phyloP scores from a whole-genome alignment of 75 land plant species.

The Pinus tabuliformis region DNA sequence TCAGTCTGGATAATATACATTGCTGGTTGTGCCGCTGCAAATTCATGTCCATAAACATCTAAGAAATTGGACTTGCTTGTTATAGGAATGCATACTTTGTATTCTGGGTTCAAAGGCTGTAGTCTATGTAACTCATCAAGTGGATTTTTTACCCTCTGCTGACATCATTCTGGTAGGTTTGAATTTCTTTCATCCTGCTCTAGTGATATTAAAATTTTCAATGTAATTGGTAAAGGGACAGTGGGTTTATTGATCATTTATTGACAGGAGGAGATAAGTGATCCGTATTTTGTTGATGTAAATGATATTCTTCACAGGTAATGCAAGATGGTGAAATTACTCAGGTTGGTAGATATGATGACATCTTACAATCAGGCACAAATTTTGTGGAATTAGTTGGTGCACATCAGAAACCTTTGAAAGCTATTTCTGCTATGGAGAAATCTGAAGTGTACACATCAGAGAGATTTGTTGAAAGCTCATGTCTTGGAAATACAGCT shows the following conservation, averaged over 20 bases:
- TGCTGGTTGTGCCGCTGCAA: neutral
- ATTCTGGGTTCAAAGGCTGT: constrained; percentile 39
- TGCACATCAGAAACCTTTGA: constrained; percentile 42
- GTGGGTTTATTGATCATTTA: neutral
- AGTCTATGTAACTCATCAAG: constrained; percentile 28
- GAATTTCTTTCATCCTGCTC: neutral
- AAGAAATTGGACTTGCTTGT: neutral
- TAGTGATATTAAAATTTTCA: neutral
- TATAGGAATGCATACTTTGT: constrained; percentile 68
- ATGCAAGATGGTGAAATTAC: too few species aligned
- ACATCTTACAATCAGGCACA: constrained; percentile 25
- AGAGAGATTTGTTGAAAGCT: neutral
- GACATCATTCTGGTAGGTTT: constrained; percentile 41
- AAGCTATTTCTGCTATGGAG: neutral
- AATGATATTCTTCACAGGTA: too few species aligned
- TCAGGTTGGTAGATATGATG: constrained; percentile 39
- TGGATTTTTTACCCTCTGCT: constrained; percentile 39
- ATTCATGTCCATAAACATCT: neutral
- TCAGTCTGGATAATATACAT: neutral
- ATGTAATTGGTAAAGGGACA: neutral
- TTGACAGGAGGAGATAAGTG: neutral
- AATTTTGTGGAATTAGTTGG: constrained; percentile 37
- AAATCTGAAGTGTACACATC: neutral
- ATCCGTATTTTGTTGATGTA: too few species aligned
- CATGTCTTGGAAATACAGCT: neutral